These are phyloP conservation scores for Lactifluus rugatus DNA, from an alignment of 768 basidiomycete genomes.

Conservation along the genomic window DNA sequence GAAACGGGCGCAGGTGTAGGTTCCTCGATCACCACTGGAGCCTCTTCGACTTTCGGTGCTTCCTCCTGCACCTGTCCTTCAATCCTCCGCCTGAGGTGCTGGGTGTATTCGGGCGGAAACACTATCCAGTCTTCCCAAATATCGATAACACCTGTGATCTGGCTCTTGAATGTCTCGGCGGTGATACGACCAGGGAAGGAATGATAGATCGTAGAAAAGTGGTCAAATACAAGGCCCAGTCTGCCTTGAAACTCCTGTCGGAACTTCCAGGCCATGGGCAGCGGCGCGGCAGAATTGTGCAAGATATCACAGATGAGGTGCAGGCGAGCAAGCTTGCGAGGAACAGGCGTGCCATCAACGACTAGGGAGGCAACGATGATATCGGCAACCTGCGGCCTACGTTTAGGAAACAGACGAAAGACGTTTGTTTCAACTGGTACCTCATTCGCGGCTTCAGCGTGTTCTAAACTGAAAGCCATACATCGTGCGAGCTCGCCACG, in stretches of 20 bases:
- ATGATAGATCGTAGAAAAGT: conserved; percentile 86
- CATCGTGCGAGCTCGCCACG: conserved; percentile 87
- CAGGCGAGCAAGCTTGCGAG: conserved; percentile 89
- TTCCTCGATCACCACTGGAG: conserved; percentile 23
- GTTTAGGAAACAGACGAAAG: not conserved
- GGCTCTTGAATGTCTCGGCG: conserved; percentile 91
- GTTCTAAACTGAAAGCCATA: conserved; percentile 96
- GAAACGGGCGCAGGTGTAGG: conserved; percentile 32
- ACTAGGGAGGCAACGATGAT: conserved; percentile 83
- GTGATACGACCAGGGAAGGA: conserved; percentile 95
- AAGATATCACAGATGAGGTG: conserved; percentile 96
- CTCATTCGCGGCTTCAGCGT: conserved; percentile 92
- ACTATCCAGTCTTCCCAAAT: conserved; percentile 99
- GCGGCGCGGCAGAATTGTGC: conserved; percentile 88
- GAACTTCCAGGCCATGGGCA: conserved; percentile 97
- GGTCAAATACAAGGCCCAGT: conserved; percentile 92
- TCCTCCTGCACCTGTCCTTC: conserved; percentile 44
- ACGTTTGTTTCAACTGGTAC: conserved; percentile 31
- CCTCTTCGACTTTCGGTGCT: conserved; percentile 16
- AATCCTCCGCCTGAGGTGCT: conserved; percentile 60
- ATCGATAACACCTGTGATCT: conserved; percentile 81
- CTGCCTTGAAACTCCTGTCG: conserved; percentile 88
- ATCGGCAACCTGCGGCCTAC: conserved; percentile 60
- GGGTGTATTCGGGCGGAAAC: conserved; percentile 79
- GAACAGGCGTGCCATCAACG: conserved; percentile 91